phyloP scores from a whole-genome alignment of 1,284 basidiomycete species.

The Pascua guehoae region DNA sequence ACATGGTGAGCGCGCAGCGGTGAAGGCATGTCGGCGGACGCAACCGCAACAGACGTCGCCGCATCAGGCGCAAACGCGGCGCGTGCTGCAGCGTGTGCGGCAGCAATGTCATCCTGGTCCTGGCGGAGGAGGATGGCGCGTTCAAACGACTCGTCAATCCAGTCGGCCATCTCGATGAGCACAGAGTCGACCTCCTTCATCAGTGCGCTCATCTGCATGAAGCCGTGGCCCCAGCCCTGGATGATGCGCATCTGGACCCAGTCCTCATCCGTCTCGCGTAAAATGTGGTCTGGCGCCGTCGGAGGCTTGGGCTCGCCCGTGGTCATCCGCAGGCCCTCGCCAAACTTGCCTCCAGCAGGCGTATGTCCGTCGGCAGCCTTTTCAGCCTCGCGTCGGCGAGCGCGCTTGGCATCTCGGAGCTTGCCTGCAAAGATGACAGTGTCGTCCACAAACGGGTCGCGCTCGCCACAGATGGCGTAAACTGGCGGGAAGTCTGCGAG shows the following conservation, averaged over 20 bases:
- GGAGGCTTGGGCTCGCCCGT: constrained; percentile 2
- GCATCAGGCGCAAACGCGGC: constrained; percentile 17
- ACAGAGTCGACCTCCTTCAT: constrained; percentile 72
- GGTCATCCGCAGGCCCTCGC: constrained; percentile 53
- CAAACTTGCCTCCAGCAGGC: constrained; percentile 29
- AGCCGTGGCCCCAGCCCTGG: constrained; percentile 88
- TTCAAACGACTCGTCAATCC: constrained; percentile 79
- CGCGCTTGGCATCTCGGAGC: constrained; percentile 84
- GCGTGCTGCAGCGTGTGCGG: constrained; percentile 22
- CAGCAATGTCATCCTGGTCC: constrained; percentile 30
- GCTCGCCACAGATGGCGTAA: constrained; percentile 88
- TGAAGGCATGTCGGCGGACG: constrained; percentile 8
- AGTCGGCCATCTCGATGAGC: constrained; percentile 84
- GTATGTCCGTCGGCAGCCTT: constrained; percentile 3
- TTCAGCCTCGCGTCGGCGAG: constrained; percentile 62
- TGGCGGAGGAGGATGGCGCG: constrained; percentile 30
- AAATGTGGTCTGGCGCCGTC: constrained; percentile 48
- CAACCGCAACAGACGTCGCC: not conserved
- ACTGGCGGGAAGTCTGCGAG: constrained; percentile 90
- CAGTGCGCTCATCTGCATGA: constrained; percentile 86
- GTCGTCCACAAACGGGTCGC: constrained; percentile 94
- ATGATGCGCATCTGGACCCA: constrained; percentile 92
- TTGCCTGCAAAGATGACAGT: constrained; percentile 89
- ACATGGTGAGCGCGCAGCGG: constrained; percentile 34
- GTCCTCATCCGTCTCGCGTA: constrained; percentile 76